phyloP scores from a whole-genome alignment of 768 basidiomycete genomes.

The Amanita polypyramis region DNA sequence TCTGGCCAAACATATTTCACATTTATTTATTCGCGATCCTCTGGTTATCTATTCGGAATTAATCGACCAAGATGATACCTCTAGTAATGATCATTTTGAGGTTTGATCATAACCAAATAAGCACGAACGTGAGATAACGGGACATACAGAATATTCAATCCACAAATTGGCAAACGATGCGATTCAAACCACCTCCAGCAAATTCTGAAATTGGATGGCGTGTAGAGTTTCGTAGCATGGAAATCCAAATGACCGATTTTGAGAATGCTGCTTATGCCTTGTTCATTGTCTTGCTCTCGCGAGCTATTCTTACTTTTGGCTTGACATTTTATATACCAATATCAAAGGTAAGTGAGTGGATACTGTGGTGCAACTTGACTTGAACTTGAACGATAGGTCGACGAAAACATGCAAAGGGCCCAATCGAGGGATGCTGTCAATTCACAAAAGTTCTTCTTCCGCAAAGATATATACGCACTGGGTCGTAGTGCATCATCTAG shows the following conservation, averaged over 20 bases:
- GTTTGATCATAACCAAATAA: slow-evolving; percentile 27
- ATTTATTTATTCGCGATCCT: slow-evolving; percentile 96
- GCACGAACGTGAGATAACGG: neutral
- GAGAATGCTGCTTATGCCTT: slow-evolving; percentile 97
- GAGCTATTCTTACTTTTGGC: slow-evolving; percentile 85
- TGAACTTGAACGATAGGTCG: slow-evolving; percentile 51
- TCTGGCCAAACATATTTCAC: slow-evolving; percentile 85
- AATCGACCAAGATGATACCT: slow-evolving; percentile 81
- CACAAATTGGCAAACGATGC: slow-evolving; percentile 98
- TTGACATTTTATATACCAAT: slow-evolving; percentile 96
- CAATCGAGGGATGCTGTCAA: slow-evolving; percentile 73
- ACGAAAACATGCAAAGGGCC: slow-evolving; percentile 91
- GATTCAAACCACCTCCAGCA: slow-evolving; percentile 97
- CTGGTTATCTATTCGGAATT: slow-evolving; percentile 92
- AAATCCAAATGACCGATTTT: slow-evolving; percentile 97
- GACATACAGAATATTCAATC: slow-evolving; percentile 84
- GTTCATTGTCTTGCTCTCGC: slow-evolving; percentile 88
- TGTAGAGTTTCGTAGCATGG: slow-evolving; percentile 98
- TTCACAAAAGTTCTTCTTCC: slow-evolving; percentile 79
- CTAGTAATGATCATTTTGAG: slow-evolving; percentile 94
- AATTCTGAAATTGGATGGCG: slow-evolving; percentile 94
- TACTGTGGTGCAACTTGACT: neutral
- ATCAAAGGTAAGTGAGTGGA: slow-evolving; percentile 56
- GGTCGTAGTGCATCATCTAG: slow-evolving; percentile 33
- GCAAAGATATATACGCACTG: slow-evolving; percentile 70